A percentile compares a stretch with the other conserved stretches of the same genome.
These are phyloP conservation scores for Fagus sylvatica DNA, from an alignment of 306 rosid genomes.

Conservation along the genomic window DNA sequence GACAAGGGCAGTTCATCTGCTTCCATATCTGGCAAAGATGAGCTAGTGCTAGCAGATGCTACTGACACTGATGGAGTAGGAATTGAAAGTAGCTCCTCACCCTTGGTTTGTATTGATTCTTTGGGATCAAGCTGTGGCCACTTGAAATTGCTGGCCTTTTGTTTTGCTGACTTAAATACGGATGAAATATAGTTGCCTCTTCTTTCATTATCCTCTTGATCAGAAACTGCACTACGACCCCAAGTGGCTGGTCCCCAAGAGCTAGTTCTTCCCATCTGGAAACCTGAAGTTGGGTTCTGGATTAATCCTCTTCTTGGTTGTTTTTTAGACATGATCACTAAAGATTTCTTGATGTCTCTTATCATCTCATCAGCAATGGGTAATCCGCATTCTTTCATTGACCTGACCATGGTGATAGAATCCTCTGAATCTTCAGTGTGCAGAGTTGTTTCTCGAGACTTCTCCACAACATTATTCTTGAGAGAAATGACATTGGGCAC, in stretches of 20 bases:
- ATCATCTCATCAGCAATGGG: constrained; percentile 81
- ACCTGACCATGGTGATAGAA: constrained; percentile 58
- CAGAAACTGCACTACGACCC: constrained; percentile 29
- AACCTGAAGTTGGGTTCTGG: constrained; percentile 34
- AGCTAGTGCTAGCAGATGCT: constrained; percentile 42
- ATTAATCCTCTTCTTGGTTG: constrained; percentile 71
- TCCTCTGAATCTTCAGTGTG: constrained; percentile 85
- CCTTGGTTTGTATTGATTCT: constrained; percentile 31
- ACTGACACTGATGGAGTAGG: constrained; percentile 33
- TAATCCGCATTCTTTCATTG: constrained; percentile 80
- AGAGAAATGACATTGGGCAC: constrained; percentile 60
- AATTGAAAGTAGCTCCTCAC: constrained; percentile 28
- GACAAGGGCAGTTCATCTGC: constrained; percentile 63
- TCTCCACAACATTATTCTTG: constrained; percentile 47
- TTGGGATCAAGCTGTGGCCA: constrained; percentile 58
- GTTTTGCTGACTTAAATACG: constrained; percentile 66
- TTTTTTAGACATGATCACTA: constrained; percentile 51
- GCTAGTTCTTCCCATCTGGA: constrained; percentile 45
- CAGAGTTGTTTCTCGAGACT: constrained; percentile 66
- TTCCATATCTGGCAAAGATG: constrained; percentile 53
- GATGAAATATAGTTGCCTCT: constrained; percentile 55
- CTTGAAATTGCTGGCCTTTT: constrained; percentile 61
- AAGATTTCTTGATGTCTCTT: constrained; percentile 71
- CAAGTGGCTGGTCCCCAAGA: constrained; percentile 47
- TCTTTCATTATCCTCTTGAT: constrained; percentile 36